phyloP scores from a whole-genome alignment of 768 basidiomycete species.

The Hortiboletus flavorubellus region DNA sequence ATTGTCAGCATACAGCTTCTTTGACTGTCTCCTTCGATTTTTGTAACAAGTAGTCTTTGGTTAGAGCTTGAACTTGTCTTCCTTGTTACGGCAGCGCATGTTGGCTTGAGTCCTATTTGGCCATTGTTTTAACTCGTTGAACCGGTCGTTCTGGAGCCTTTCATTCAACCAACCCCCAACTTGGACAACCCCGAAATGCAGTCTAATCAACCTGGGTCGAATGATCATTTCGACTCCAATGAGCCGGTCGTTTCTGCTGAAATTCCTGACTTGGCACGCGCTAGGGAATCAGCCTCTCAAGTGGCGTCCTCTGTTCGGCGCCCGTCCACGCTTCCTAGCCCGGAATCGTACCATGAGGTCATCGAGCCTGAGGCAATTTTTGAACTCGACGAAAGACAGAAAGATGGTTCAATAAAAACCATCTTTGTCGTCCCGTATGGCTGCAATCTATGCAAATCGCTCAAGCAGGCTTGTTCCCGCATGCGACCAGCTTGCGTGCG shows the following conservation, averaged over 20 bases:
- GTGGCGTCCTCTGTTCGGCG: conserved; percentile 26
- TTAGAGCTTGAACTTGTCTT: no score
- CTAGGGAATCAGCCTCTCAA: conserved; percentile 16
- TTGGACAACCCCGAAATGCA: conserved; percentile 6
- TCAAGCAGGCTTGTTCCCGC: conserved; percentile 25
- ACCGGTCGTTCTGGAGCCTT: background rate
- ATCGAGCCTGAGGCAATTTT: conserved; percentile 26
- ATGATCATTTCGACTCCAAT: background rate
- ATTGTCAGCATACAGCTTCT: no score
- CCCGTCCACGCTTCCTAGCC: conserved; percentile 18
- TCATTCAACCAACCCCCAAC: background rate
- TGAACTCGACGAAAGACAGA: conserved; percentile 20
- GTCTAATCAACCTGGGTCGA: background rate
- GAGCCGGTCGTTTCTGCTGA: background rate
- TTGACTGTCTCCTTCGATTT: no score
- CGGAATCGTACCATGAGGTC: conserved; percentile 15
- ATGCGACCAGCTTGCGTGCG: conserved; percentile 23
- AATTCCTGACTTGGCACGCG: conserved; percentile 17
- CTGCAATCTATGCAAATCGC: conserved; percentile 16
- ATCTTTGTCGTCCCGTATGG: conserved; percentile 21
- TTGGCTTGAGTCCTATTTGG: no score
- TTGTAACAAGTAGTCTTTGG: no score
- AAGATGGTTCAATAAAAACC: conserved; percentile 5
- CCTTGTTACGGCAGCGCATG: no score
- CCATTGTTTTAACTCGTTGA: no score